These are phyloP conservation scores for Antitrichia curtipendula DNA, from an alignment of 225 moss, liverwort and hornwort species.

Conservation along the genomic window DNA sequence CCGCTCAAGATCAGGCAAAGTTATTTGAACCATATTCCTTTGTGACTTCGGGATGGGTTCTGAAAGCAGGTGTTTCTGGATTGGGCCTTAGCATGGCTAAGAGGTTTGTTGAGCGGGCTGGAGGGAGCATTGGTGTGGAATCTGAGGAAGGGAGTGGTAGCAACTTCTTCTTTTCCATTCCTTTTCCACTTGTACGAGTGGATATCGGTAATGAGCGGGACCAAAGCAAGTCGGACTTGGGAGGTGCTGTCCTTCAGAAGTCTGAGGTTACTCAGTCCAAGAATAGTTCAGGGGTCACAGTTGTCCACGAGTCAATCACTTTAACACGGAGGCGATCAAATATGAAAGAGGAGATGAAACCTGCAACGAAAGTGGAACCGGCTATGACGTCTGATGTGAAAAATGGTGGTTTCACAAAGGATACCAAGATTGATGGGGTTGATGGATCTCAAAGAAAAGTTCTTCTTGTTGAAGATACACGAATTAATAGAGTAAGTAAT, in stretches of 20 bases:
- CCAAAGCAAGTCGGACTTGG: background rate
- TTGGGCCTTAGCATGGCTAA: conserved; percentile 68
- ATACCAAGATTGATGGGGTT: background rate
- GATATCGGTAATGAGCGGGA: conserved; percentile 12
- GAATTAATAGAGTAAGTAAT: conserved; percentile 48
- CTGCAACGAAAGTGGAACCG: background rate
- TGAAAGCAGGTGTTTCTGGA: conserved; percentile 60
- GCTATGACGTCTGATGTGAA: background rate
- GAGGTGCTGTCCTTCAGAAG: conserved; percentile 22
- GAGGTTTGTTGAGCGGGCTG: conserved; percentile 62
- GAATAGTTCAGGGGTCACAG: conserved; percentile 22
- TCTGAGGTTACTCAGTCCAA: conserved; percentile 30
- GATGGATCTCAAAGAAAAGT: conserved; percentile 15
- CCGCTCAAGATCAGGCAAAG: conserved; percentile 45
- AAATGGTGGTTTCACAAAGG: background rate
- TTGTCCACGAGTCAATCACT: conserved; percentile 17
- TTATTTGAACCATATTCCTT: conserved; percentile 71
- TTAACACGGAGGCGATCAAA: conserved; percentile 13
- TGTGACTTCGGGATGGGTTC: conserved; percentile 62
- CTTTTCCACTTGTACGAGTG: conserved; percentile 46
- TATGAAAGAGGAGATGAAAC: background rate
- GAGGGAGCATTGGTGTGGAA: conserved; percentile 66
- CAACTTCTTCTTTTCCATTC: conserved; percentile 59
- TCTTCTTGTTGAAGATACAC: conserved; percentile 66
- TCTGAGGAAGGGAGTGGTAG: conserved; percentile 64